These are phyloP conservation scores for Cryptococcus wingfieldii DNA, from an alignment of 1,284 basidiomycete species.

Conservation along the genomic window DNA sequence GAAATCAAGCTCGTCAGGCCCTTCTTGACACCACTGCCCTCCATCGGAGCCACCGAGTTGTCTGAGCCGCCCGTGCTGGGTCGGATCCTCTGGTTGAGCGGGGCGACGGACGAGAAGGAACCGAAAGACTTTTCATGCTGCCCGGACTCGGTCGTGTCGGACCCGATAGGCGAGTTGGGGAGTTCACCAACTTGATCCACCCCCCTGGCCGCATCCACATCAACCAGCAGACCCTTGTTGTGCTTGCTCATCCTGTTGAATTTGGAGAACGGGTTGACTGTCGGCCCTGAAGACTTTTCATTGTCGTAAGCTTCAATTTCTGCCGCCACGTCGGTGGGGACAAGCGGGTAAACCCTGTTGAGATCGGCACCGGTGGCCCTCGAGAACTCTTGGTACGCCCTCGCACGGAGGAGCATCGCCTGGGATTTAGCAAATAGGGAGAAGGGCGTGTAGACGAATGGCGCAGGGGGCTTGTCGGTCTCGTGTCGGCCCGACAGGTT, in stretches of 20 bases:
- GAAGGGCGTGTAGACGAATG: conserved; percentile 54
- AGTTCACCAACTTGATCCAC: neutral
- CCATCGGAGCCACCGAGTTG: conserved; percentile 4
- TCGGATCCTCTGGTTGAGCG: conserved; percentile 5
- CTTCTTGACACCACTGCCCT: conserved; percentile 12
- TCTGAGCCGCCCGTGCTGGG: conserved; percentile 11
- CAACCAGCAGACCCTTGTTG: conserved; percentile 17
- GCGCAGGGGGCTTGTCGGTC: conserved; percentile 48
- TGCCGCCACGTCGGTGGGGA: conserved; percentile 38
- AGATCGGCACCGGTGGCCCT: conserved; percentile 45
- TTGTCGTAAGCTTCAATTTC: conserved; percentile 37
- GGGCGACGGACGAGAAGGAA: neutral
- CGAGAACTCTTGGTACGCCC: conserved; percentile 46
- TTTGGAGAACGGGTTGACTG: conserved; percentile 14
- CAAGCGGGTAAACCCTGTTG: conserved; percentile 45
- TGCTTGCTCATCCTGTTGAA: conserved; percentile 11
- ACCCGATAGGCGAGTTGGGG: neutral
- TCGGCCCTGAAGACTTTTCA: conserved; percentile 11
- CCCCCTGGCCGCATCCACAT: conserved; percentile 5
- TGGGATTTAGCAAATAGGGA: conserved; percentile 53
- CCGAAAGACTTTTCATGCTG: neutral
- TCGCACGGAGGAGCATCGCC: conserved; percentile 48
- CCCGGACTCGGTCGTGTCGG: neutral
- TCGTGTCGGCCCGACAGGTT: conserved; percentile 39
- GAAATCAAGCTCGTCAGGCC: conserved; percentile 16